phyloP scores from a whole-genome alignment of 257 asterid species.

The Datura wrightii region DNA sequence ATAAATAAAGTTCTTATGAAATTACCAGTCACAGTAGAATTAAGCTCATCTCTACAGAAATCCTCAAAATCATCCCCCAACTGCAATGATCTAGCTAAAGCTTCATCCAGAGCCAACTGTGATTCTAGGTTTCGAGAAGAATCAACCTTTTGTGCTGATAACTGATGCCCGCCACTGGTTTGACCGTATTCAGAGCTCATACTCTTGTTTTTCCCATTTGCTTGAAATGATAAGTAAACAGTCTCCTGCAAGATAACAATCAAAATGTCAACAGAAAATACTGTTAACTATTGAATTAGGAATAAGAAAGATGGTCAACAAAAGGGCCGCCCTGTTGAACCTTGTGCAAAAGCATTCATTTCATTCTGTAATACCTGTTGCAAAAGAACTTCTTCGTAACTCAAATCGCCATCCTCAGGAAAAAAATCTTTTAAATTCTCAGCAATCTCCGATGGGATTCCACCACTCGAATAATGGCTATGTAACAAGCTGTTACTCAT shows the following conservation, averaged over 20 bases:
- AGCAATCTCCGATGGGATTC: conserved; percentile 74
- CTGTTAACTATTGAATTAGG: background rate
- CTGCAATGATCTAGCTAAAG: conserved; percentile 82
- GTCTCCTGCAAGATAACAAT: conserved; percentile 63
- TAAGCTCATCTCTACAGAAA: conserved; percentile 51
- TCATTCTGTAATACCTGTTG: conserved; percentile 45
- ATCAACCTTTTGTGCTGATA: conserved; percentile 48
- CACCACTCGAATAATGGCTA: conserved; percentile 51
- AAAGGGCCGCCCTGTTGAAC: background rate
- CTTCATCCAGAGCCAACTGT: conserved; percentile 87
- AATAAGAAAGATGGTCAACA: conserved; percentile 13
- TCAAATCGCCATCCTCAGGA: conserved; percentile 82
- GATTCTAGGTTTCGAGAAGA: conserved; percentile 54
- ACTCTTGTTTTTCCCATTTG: conserved; percentile 48
- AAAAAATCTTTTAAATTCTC: conserved; percentile 66
- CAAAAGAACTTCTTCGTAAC: conserved; percentile 74
- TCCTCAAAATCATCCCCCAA: conserved; percentile 71
- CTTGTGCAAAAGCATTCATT: conserved; percentile 2
- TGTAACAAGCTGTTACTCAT: conserved; percentile 48
- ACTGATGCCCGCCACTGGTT: conserved; percentile 48
- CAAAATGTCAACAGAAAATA: conserved; percentile 22
- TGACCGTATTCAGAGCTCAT: conserved; percentile 48
- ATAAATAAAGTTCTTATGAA: background rate
- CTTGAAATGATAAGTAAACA: conserved; percentile 64
- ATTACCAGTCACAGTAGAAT: conserved; percentile 53